A percentile compares a stretch with the other conserved stretches of the same genome.
These are phyloP conservation scores for Lyophyllum semitale DNA, from an alignment of 768 basidiomycete genomes.

Conservation along the genomic window DNA sequence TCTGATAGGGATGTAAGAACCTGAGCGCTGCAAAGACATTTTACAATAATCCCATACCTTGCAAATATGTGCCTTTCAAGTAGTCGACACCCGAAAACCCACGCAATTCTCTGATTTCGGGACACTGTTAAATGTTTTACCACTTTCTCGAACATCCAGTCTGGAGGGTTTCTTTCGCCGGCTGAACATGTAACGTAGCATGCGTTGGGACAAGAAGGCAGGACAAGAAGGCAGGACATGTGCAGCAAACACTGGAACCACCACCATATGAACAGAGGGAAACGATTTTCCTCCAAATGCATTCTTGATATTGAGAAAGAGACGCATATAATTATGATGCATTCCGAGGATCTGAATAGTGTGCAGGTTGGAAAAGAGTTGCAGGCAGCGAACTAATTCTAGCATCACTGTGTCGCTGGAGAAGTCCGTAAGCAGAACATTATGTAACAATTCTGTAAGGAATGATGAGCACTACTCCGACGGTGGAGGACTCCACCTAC, in stretches of 20 bases:
- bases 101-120: not conserved
- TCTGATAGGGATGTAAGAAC: not conserved
- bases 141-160: not conserved
- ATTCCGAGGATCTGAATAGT: slow-evolving; percentile 28
- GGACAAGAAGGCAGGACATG: not conserved
- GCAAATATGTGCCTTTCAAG: no score
- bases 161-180: no score
- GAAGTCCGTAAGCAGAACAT: not conserved
- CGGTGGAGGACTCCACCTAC: no score
- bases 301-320: slow-evolving; percentile 23
- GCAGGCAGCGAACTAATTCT: not conserved
- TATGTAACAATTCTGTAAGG: no score
- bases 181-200: not conserved
- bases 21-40: not conserved
- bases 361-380: slow-evolving; percentile 17
- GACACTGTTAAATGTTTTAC: not conserved
- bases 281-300: slow-evolving; percentile 21
- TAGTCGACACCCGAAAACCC: not conserved
- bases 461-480: no score
- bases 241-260: no score
- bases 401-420: not conserved
- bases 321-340: slow-evolving; percentile 28
- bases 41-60: not conserved
- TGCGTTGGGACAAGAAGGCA: not conserved
- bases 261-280: not conserved